Evolutionary conservation across 169 alveolate species (phyloP).

Genomic region (Cryptosporidium canis): DNA sequence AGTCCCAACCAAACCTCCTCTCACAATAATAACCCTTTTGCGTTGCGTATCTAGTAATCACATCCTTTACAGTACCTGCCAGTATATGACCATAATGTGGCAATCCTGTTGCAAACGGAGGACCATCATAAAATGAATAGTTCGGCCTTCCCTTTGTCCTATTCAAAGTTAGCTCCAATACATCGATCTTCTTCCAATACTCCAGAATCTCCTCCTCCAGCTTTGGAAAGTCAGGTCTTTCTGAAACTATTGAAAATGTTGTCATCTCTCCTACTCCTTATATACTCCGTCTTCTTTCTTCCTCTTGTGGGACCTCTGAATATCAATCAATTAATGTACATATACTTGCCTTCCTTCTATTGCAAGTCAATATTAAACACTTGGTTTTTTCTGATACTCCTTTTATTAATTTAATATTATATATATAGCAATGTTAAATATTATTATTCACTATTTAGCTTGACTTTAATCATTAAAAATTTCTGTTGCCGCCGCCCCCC

Average conservation of each 20-base stretch:
- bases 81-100: slow-evolving; percentile 99
- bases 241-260: slow-evolving; percentile 79
- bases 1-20: slow-evolving; percentile 99
- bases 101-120: slow-evolving; percentile 99
- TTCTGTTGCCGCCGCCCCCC: neutral
- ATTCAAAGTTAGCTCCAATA: slow-evolving; percentile 81
- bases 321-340: neutral
- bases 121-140: slow-evolving; percentile 99
- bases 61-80: slow-evolving; percentile 99
- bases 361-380: neutral
- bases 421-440: too few relatives aligned
- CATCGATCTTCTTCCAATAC: slow-evolving; percentile 88
- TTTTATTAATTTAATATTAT: too few relatives aligned
- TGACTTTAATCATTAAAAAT: neutral
- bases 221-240: slow-evolving; percentile 88
- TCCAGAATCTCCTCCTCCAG: slow-evolving; percentile 87
- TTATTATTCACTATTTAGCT: neutral
- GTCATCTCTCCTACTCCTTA: neutral
- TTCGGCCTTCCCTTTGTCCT: slow-evolving; percentile 85
- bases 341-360: neutral
- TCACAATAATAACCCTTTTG: slow-evolving; percentile 95
- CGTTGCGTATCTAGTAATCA: slow-evolving; percentile 97
- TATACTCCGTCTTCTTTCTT: neutral
- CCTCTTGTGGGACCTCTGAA: neutral
- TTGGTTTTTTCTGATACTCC: too few relatives aligned